Conservation (phyloP, 1,284 basidiomycete species). For the Mrakiaceae sp. region DNA sequence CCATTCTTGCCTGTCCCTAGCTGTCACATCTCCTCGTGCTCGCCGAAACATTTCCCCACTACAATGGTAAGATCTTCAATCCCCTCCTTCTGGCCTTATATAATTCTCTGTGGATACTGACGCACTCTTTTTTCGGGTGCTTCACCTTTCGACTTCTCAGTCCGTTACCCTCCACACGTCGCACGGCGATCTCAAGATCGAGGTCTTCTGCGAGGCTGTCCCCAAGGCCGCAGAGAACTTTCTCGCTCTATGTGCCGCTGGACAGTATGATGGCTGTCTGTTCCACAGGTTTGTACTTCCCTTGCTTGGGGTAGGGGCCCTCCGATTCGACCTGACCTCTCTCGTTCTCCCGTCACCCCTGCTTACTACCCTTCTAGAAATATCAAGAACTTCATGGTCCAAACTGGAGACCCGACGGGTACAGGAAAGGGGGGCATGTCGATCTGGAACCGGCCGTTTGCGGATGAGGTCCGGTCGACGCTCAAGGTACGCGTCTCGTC, state of each 20-base stretch:
- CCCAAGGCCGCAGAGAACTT: slow-evolving; percentile 97
- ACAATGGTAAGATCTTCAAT: too few relatives aligned
- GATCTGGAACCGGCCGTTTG: slow-evolving; percentile 60
- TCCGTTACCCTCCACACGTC: slow-evolving; percentile 92
- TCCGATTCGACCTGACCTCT: not conserved
- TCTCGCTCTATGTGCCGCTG: slow-evolving; percentile 79
- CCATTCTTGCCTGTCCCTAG: too few relatives aligned
- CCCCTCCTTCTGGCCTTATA: too few relatives aligned
- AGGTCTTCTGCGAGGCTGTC: slow-evolving; percentile 91
- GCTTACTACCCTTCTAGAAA: slow-evolving; percentile 42
- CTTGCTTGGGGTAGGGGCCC: not conserved
- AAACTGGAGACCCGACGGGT: slow-evolving; percentile 74
- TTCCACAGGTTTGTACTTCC: slow-evolving; percentile 52
- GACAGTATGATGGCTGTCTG: slow-evolving; percentile 71
- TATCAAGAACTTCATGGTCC: slow-evolving; percentile 91
- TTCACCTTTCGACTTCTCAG: slow-evolving; percentile 27
- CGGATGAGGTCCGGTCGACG: slow-evolving; percentile 81
- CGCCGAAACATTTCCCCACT: too few relatives aligned
- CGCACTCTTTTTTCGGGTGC: too few relatives aligned
- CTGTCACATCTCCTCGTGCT: too few relatives aligned
- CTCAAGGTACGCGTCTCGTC: slow-evolving; percentile 52
- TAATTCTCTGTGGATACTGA: too few relatives aligned
- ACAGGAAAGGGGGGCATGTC: slow-evolving; percentile 42
- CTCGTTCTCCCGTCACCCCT: not conserved
- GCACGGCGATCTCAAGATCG: slow-evolving; percentile 93